phyloP scores from a whole-genome alignment of 2,329 filamentous ascomycete genomes.

The Colletotrichum australisinense region DNA sequence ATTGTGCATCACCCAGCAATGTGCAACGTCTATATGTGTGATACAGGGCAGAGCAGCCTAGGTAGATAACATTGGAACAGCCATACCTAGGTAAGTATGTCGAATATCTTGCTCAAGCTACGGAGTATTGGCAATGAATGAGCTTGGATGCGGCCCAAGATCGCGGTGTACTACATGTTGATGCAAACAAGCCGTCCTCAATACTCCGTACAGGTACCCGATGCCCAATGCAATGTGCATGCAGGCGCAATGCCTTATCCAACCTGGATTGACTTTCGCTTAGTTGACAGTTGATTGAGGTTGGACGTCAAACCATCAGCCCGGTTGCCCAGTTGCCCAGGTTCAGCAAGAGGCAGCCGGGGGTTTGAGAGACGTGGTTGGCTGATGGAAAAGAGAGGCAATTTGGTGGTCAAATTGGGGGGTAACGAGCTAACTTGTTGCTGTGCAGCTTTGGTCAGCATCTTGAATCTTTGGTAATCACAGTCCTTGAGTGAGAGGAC shows the following conservation, averaged over 20 bases:
- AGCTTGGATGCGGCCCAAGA: not conserved
- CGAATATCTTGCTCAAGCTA: not conserved
- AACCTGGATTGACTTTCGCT: slow-evolving; percentile 1
- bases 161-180: not conserved
- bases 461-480: no score
- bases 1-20: no score
- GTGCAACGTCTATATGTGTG: not conserved
- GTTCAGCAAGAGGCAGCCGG: not conserved
- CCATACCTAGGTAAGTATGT: not conserved
- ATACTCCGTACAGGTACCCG: not conserved
- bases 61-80: not conserved
- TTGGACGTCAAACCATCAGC: not conserved
- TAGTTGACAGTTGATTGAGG: not conserved
- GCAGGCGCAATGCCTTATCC: not conserved
- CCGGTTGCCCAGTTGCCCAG: not conserved
- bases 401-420: not conserved
- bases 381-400: slow-evolving; percentile 3
- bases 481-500: not conserved
- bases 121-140: not conserved
- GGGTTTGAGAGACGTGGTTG: not conserved
- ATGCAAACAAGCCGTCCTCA: not conserved
- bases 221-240: not conserved
- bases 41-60: not conserved
- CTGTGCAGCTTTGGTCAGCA: slow-evolving; percentile 21
- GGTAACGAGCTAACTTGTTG: not conserved